Conservation (phyloP, 1,139 yeast genomes). For the Saccharomyces hybrid region DNA sequence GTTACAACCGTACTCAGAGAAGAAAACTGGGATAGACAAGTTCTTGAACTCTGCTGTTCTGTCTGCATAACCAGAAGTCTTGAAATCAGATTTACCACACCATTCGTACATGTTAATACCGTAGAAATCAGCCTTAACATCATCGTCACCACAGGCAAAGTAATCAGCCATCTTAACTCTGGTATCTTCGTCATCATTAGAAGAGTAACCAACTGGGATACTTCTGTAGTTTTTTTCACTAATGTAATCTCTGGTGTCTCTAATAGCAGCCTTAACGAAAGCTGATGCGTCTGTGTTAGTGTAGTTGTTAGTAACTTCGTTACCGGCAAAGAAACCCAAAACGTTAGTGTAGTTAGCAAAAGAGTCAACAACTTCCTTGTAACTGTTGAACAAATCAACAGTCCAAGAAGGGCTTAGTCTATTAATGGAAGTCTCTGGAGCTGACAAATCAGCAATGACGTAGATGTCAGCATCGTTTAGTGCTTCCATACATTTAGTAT, state of each 20-base stretch:
- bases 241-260: constrained; percentile 68
- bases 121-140: constrained; percentile 72
- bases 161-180: constrained; percentile 65
- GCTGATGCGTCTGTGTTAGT: constrained; percentile 70
- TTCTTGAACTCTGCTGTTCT: constrained; percentile 66
- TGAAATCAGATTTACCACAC: constrained; percentile 72
- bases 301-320: constrained; percentile 65
- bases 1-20: constrained; percentile 80
- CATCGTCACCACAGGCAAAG: constrained; percentile 64
- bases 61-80: constrained; percentile 60
- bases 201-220: constrained; percentile 76
- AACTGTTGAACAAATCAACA: constrained; percentile 54
- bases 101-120: constrained; percentile 95
- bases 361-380: constrained; percentile 55
- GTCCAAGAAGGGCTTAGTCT: constrained; percentile 46
- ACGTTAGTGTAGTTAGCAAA: constrained; percentile 63
- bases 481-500: constrained; percentile 57
- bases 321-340: constrained; percentile 75
- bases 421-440: constrained; percentile 57
- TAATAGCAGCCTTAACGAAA: constrained; percentile 70
- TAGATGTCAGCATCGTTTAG: constrained; percentile 72
- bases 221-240: constrained; percentile 49
- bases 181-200: constrained; percentile 63
- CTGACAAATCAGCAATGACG: constrained; percentile 65
- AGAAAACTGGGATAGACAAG: constrained; percentile 62